Conservation (phyloP, 2,329 filamentous ascomycete species). For the Colletotrichum endophyticum region DNA sequence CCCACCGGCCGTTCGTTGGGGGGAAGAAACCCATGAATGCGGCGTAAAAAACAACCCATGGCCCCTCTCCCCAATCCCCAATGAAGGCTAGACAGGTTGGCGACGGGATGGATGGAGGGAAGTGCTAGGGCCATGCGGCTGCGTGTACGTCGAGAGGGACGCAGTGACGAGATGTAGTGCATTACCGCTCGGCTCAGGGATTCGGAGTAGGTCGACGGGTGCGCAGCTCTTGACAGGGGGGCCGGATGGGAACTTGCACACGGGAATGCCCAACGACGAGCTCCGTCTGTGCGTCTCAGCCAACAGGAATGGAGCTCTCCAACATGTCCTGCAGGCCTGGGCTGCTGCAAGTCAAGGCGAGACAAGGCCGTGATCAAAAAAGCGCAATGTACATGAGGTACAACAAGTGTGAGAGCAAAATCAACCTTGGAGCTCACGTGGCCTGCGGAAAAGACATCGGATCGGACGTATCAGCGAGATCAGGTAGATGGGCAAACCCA, state of each 20-base stretch:
- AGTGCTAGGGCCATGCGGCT: slow-evolving; percentile 9
- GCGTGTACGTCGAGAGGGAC: slow-evolving; percentile 4
- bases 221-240: not conserved
- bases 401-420: not conserved
- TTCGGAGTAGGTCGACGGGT: not conserved
- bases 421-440: slow-evolving; percentile 13
- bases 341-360: slow-evolving; percentile 15
- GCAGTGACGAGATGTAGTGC: slow-evolving; percentile 16
- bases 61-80: not conserved
- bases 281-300: slow-evolving; percentile 18
- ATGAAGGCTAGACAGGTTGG: slow-evolving; percentile 3
- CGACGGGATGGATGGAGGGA: not conserved
- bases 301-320: slow-evolving; percentile 19
- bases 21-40: not conserved
- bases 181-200: slow-evolving; percentile 18
- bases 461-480: slow-evolving; percentile 14
- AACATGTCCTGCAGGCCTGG: slow-evolving; percentile 11
- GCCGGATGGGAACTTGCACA: slow-evolving; percentile 10
- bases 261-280: slow-evolving; percentile 13
- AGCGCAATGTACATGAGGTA: not conserved
- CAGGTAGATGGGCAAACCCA: slow-evolving; percentile 12
- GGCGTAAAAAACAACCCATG: not conserved
- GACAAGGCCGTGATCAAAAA: slow-evolving; percentile 1
- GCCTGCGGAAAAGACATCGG: slow-evolving; percentile 2
- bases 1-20: not conserved